A percentile compares a stretch with the other conserved stretches of the same genome.
phyloP scores from a whole-genome alignment of 345 rosid species.

The Eucalyptus sp. region DNA sequence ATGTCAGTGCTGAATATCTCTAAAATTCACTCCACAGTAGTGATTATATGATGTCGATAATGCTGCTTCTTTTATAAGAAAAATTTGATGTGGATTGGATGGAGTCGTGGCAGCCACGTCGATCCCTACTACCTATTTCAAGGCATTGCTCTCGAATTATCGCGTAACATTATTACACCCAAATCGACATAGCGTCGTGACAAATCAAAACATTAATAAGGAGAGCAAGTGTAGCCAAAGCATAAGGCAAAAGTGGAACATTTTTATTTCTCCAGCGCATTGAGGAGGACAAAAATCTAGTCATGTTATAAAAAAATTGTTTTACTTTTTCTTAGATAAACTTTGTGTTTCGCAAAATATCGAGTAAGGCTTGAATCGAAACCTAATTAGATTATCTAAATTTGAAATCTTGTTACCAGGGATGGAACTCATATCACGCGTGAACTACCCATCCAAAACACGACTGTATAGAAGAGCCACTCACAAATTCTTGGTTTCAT shows the following conservation, averaged over 20 bases:
- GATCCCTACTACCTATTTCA: rapidly evolving
- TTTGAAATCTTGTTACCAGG: neutral
- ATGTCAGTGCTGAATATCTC: neutral
- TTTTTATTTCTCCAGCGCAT: neutral
- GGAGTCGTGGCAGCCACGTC: neutral
- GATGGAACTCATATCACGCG: neutral
- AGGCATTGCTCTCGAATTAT: neutral
- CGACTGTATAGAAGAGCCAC: neutral
- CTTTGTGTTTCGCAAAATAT: neutral
- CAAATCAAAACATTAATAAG: neutral
- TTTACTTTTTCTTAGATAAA: neutral
- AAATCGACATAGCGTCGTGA: neutral
- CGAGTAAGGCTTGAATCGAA: neutral
- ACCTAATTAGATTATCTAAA: neutral
- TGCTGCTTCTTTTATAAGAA: neutral
- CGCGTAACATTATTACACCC: neutral
- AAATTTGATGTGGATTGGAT: neutral
- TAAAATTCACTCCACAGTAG: neutral
- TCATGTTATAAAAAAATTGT: neutral
- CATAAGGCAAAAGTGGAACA: neutral
- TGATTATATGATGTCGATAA: neutral
- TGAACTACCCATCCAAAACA: rapidly evolving
- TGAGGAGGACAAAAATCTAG: neutral
- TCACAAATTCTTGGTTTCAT: neutral
- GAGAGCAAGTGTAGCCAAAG: neutral